Evolutionary conservation across 805 yeast genomes (phyloP).

Genomic region (Spathaspora sp.): DNA sequence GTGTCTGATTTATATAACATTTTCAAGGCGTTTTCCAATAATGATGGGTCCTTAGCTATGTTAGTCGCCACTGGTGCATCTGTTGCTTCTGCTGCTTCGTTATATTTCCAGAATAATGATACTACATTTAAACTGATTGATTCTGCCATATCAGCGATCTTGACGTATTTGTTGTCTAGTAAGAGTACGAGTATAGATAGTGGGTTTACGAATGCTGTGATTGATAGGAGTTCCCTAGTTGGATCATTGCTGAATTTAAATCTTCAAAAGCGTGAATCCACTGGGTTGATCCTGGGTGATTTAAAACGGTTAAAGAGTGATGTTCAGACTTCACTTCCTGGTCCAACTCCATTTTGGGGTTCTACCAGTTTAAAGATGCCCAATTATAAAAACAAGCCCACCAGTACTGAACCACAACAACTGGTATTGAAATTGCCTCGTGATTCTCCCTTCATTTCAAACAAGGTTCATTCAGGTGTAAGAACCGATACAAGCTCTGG

Average conservation of each 20-base stretch:
- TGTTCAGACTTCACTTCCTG: conserved; percentile 8
- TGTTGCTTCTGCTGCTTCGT: conserved; percentile 35
- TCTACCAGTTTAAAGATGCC: conserved; percentile 19
- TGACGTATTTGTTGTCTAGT: not conserved
- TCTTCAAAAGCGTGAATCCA: conserved; percentile 3
- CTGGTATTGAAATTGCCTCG: conserved; percentile 16
- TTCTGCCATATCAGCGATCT: not conserved
- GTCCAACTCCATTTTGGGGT: conserved; percentile 9
- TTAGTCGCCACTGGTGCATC: conserved; percentile 34
- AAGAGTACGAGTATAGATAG: not conserved
- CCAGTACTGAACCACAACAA: conserved; percentile 8
- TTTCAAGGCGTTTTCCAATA: conserved; percentile 23
- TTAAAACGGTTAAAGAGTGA: conserved; percentile 6
- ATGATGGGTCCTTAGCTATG: conserved; percentile 29
- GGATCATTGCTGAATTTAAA: conserved; percentile 7
- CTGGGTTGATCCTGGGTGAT: not conserved
- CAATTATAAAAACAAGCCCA: conserved; percentile 16
- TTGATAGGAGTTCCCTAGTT: conserved; percentile 1
- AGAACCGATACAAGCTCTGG: not conserved
- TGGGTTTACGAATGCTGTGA: not conserved
- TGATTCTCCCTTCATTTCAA: conserved; percentile 28
- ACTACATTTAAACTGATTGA: conserved; percentile 2
- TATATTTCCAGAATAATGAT: conserved; percentile 18
- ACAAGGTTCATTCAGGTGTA: conserved; percentile 13
- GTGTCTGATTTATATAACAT: conserved; percentile 35